Percentiles rank a stretch among this genome's conserved stretches.
phyloP scores from a whole-genome alignment of 148 eudicot genomes.

The Chenopodium album region DNA sequence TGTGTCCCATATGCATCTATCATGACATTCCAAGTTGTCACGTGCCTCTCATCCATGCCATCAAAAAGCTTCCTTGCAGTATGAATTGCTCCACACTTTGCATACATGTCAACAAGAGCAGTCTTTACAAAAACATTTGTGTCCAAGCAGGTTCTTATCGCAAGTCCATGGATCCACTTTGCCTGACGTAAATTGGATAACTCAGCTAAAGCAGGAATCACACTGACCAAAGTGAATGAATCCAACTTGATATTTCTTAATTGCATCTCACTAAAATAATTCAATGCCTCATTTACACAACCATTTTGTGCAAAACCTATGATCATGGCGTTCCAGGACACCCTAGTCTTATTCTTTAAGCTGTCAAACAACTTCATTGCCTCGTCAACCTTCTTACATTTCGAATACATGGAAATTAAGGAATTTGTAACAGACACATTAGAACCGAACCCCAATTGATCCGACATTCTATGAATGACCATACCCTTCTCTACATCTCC shows the following conservation, averaged over 20 bases:
- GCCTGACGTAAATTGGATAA: constrained; percentile 68
- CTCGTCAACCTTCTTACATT: constrained; percentile 62
- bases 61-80: constrained; percentile 79
- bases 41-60: constrained; percentile 57
- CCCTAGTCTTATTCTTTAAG: constrained; percentile 54
- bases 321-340: constrained; percentile 91
- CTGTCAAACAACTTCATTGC: constrained; percentile 55
- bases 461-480: constrained; percentile 42
- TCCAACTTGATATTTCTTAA: constrained; percentile 44
- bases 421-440: constrained; percentile 71
- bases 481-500: constrained; percentile 60
- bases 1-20: constrained; percentile 95
- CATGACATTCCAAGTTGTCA: constrained; percentile 90
- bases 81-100: constrained; percentile 74
- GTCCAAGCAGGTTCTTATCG: constrained; percentile 55
- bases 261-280: constrained; percentile 50
- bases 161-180: constrained; percentile 81
- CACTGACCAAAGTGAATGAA: constrained; percentile 81
- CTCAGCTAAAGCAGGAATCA: constrained; percentile 81
- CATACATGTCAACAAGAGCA: constrained; percentile 88
- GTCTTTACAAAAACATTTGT: constrained; percentile 69
- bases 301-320: constrained; percentile 78
- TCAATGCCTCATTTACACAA: constrained; percentile 50
- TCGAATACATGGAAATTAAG: constrained; percentile 81
- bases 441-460: constrained; percentile 39